Conservation (phyloP, 306 rosid species). For the Benincasa hispida region DNA sequence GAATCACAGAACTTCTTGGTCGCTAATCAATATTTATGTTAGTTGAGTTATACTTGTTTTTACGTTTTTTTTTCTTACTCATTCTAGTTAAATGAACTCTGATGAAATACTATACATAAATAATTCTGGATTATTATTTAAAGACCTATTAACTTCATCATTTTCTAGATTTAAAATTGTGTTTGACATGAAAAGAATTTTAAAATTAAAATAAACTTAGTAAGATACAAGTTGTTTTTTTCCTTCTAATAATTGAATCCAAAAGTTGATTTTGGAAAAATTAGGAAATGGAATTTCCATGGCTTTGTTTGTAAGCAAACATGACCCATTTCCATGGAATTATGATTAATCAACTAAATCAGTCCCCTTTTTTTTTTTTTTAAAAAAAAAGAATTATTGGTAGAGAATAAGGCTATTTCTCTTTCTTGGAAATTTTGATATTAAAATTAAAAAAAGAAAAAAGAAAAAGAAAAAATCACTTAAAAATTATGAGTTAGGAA, state of each 20-base stretch:
- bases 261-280: neutral
- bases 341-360: neutral
- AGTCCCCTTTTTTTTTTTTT: neutral
- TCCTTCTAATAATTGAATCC: neutral
- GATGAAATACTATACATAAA: too few species aligned
- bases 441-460: neutral
- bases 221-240: too few species aligned
- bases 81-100: too few species aligned
- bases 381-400: slow-evolving; percentile 2
- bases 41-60: too few species aligned
- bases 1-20: too few species aligned
- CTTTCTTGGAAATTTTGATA: neutral
- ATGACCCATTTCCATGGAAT: neutral
- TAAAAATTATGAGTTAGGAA: neutral
- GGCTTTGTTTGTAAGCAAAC: neutral
- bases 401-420: neutral
- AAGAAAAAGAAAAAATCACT: neutral
- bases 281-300: neutral
- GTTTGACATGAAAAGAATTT: too few species aligned
- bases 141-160: too few species aligned
- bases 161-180: neutral
- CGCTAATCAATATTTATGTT: too few species aligned
- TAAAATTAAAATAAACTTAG: too few species aligned
- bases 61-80: too few species aligned
- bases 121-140: too few species aligned